Base-by-base conservation (phyloP, 257 asterid species). In the Verbena officinalis region DNA sequence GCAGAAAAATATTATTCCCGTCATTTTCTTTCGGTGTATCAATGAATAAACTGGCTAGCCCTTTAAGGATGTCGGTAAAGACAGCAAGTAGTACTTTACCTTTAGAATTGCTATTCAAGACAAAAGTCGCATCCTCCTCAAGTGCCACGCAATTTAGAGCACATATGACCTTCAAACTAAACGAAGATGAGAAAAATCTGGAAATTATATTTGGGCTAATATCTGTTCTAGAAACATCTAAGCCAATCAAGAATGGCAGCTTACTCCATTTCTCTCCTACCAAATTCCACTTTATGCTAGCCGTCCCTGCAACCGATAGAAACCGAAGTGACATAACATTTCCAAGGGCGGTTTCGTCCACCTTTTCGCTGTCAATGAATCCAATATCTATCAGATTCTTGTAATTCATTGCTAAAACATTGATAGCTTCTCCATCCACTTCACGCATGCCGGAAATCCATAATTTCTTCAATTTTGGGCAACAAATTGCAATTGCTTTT, bases 181-280 rank as follows among this genome's bases (percentile, higher is more conserved):
- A 72, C 2, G 77, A 76, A 63, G 84, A 54, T 31, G 86, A 76
- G 64, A 87, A 80, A 22, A 80, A 64, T 66, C 84, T 74, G 31
- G 80, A 77, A 59, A 80, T 78, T 0, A 66, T 73, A 61, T 43
- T 55, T 24, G 87, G 81, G 22, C 36, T 64, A 44, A 87, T 71
- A 64, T 82, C 83, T 14, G 95, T 87, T 73, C 89, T 77, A 39
- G 95, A 87, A 67, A 82, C 84, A 75, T 87, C 95, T 66, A 87
- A 82, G 49, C 86, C 89, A 34, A 33, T 51, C 68, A 87, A 75
- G 46, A 78, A 46, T 13, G 85, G 86, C 42, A 81, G 85, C 59
- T 75, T 76, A 72, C 73, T 73, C 95, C 93, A 84, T 15, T 73
- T 64, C 44, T 75, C 77, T 33, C 61, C 54, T 61, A 81, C 86